Percentiles rank a stretch among this genome's conserved stretches.
These are phyloP conservation scores for Ochetophila trinervis DNA, from an alignment of 306 rosid species.

Conservation along the genomic window DNA sequence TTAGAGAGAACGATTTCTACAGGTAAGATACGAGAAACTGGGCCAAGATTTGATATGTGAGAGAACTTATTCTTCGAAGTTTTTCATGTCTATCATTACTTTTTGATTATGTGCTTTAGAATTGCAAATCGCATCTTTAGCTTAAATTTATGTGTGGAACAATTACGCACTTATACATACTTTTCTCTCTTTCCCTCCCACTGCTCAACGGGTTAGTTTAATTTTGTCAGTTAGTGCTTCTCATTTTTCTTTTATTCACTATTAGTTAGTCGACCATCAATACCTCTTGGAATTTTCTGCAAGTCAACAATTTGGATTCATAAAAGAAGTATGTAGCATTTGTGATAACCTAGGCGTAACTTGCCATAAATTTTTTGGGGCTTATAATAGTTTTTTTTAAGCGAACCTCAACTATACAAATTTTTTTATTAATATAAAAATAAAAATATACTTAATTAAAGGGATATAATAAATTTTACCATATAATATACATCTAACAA, in stretches of 20 bases:
- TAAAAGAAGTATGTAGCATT: constrained; percentile 57
- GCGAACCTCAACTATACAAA: too few species aligned
- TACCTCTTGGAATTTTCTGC: constrained; percentile 82
- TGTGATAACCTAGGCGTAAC: constrained; percentile 70
- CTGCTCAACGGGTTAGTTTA: too few species aligned
- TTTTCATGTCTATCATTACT: background rate
- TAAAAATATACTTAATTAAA: too few species aligned
- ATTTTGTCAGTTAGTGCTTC: too few species aligned
- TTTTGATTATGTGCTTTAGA: background rate
- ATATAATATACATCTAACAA: too few species aligned
- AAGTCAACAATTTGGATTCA: constrained; percentile 49
- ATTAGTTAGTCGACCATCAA: constrained; percentile 85
- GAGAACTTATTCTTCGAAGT: constrained; percentile 20
- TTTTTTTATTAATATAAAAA: too few species aligned
- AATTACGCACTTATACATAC: background rate
- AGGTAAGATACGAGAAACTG: constrained; percentile 79
- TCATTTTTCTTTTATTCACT: too few species aligned
- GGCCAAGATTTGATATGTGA: constrained; percentile 76
- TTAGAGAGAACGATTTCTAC: constrained; percentile 76
- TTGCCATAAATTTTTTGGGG: background rate
- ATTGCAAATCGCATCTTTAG: background rate
- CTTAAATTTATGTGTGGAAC: background rate
- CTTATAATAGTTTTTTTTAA: too few species aligned
- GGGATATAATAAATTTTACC: too few species aligned
- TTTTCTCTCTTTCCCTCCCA: too few species aligned